phyloP scores from a whole-genome alignment of 495 filamentous ascomycete genomes.

The Neurospora sp. region DNA sequence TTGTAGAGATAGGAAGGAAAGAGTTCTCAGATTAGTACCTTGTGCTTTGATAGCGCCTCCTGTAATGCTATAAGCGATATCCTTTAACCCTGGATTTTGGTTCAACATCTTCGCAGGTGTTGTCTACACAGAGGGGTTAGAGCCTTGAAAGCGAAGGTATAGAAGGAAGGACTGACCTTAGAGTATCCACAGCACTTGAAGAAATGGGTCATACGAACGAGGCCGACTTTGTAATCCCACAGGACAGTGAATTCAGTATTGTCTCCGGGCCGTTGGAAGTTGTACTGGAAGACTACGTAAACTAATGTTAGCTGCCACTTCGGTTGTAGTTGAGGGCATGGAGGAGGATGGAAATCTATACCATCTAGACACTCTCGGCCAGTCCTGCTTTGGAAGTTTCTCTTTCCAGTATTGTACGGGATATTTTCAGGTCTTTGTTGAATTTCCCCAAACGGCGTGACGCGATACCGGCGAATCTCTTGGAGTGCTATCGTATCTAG shows the following conservation, averaged over 20 bases:
- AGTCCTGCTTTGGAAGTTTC: constrained; percentile 72
- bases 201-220: constrained; percentile 87
- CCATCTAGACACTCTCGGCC: constrained; percentile 83
- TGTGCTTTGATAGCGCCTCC: constrained; percentile 83
- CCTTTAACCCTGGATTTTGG: constrained; percentile 67
- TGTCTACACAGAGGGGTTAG: constrained; percentile 43
- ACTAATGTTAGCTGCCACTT: constrained; percentile 2
- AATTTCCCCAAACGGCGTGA: constrained; percentile 63
- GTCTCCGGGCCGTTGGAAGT: constrained; percentile 63
- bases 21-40: constrained; percentile 43
- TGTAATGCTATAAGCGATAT: constrained; percentile 88
- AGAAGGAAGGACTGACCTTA: constrained; percentile 49
- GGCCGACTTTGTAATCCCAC: constrained; percentile 97
- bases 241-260: constrained; percentile 64
- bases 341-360: constrained; percentile 23
- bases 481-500: constrained; percentile 43
- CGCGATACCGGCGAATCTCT: constrained; percentile 48
- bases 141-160: not conserved
- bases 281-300: constrained; percentile 74
- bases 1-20: not conserved
- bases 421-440: constrained; percentile 62
- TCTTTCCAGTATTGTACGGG: constrained; percentile 90
- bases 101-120: constrained; percentile 73
- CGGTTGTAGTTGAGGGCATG: not conserved
- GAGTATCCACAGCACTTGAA: constrained; percentile 83